Evolutionary conservation across 2,329 filamentous ascomycete species (phyloP), one percentile per base, ranked within the genome.

Genomic region (Calonectria montana): DNA sequence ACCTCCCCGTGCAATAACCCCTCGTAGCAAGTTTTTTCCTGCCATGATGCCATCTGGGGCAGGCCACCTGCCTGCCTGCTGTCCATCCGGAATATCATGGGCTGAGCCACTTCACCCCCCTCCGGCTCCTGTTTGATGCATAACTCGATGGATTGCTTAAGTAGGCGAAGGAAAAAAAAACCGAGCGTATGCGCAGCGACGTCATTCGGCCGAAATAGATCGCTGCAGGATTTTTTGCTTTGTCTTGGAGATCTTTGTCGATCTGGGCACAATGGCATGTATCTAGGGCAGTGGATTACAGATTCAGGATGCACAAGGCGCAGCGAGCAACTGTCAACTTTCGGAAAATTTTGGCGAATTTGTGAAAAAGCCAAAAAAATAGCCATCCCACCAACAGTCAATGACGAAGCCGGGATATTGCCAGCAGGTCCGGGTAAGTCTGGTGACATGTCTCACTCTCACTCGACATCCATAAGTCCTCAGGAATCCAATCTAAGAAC

Each of bases 201-300:
- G 71, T 73, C 73, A 75, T 66, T 64, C 23, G 67, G 29, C 31
- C 21, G 53, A 53, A 69, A 66, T 23, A 37, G 62, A 59, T 35
- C 13, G 39, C 21, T 18, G 67, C 41, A 68, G 37, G 48, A 59
- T 67, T 72, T 67, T 73, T 71, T 70, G 41, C 62, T 71, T 73
- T 66, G 57, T 63, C 57, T 75, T 71, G 65, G 65, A 69, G 73
- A 77, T 76, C 68, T 41, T 25, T 53, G 70, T 59, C 69, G 74
- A 78, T 76, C 72, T 37, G 67, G 50, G 43, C 16, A 70, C 55
- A 29, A 53, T 35, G 47, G 27, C 23, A 63, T n/a, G 47, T 45
- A 10, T 10, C 31, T 35, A 29, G 15, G 41, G 37, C 47, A 61
- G 53, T 45, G 68, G 53, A 53, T 66, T 62, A 10, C 55, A 65